phyloP scores from a whole-genome alignment of 441 rosid species.

The Mallotus repandus region DNA sequence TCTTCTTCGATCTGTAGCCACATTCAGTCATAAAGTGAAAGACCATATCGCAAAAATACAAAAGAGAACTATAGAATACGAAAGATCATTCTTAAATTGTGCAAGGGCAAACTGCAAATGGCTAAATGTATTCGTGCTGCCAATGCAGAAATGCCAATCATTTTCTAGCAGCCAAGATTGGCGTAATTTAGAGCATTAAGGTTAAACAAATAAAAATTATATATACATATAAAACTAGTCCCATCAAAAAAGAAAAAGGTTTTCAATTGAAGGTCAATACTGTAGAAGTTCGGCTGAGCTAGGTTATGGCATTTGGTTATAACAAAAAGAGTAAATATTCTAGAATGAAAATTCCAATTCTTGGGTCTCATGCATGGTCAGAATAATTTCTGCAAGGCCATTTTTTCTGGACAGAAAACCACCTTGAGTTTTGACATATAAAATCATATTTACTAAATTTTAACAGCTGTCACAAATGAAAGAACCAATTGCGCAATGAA shows the following conservation, averaged over 20 bases:
- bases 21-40: no score
- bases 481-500: not conserved
- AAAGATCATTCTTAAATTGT: not conserved
- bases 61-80: not conserved
- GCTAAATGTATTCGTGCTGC: not conserved
- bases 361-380: not conserved
- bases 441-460: not conserved
- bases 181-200: no score
- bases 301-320: not conserved
- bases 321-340: not conserved
- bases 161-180: not conserved
- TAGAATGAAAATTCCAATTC: not conserved
- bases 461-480: not conserved
- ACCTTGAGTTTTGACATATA: not conserved
- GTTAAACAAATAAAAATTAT: no score
- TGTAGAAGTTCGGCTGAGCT: not conserved
- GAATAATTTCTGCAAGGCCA: not conserved
- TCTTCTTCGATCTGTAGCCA: slow-evolving; percentile 56
- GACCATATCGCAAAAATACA: not conserved
- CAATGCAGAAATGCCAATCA: not conserved
- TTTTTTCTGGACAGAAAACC: not conserved
- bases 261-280: not conserved
- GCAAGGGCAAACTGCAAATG: slow-evolving; percentile 6
- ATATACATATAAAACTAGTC: no score
- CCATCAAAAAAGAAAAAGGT: not conserved